These are phyloP conservation scores for Musa itinerans DNA, from an alignment of 176 grass and related monocot species.

Conservation along the genomic window DNA sequence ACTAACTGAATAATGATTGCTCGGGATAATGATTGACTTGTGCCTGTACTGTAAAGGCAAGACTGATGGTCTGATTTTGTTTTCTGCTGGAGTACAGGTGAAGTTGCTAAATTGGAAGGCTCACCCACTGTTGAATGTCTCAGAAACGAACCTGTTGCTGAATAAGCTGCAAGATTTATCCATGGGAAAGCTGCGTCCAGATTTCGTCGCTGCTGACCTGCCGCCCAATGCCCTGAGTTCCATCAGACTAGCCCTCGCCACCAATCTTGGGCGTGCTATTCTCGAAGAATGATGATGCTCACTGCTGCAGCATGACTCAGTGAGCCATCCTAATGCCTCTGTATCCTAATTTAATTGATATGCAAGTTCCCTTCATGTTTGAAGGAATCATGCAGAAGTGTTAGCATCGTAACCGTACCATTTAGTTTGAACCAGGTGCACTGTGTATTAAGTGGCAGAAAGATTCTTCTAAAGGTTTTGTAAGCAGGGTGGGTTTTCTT, in stretches of 20 bases:
- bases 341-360: too few relatives aligned
- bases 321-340: background rate
- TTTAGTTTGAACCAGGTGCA: too few relatives aligned
- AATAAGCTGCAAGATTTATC: conserved; percentile 84
- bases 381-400: too few relatives aligned
- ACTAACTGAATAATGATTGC: background rate
- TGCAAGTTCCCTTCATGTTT: too few relatives aligned
- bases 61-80: background rate
- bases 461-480: too few relatives aligned
- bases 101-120: conserved; percentile 62
- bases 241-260: conserved; percentile 61
- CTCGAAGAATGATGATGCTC: conserved; percentile 57
- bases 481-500: too few relatives aligned
- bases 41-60: too few relatives aligned
- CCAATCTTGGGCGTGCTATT: conserved; percentile 61
- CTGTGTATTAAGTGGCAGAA: too few relatives aligned
- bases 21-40: background rate
- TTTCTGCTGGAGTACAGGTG: conserved; percentile 36
- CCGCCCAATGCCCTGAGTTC: conserved; percentile 43
- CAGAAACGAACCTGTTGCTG: conserved; percentile 75
- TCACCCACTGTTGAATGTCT: conserved; percentile 45
- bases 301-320: background rate
- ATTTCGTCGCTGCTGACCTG: conserved; percentile 49
- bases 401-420: too few relatives aligned
- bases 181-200: conserved; percentile 59